Evolutionary conservation across 2,329 filamentous ascomycete species (phyloP), one percentile per base, ranked within the genome.

Genomic region (Colletotrichum lupini): DNA sequence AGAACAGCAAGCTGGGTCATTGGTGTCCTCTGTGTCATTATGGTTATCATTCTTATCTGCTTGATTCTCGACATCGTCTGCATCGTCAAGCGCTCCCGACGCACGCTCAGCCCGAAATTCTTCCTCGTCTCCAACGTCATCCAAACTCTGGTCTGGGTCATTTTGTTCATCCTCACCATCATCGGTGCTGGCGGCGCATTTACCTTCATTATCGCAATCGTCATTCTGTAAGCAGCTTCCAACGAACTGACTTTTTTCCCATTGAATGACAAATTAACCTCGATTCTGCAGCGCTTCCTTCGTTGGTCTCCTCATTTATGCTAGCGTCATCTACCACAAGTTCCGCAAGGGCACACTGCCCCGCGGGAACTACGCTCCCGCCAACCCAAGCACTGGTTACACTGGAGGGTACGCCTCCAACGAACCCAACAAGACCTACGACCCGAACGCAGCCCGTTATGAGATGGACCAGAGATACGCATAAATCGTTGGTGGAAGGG

Each of bases 261-360:
- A 16, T 2, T 11, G 24, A 7, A 32, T 32, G 62, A 5, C 24
- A 2, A 28, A 28, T 52, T 74, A 6, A 71, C 37, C 26, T 49
- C 19, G 1, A 1, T 30, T 32, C 5, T 8, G 4, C 9, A 82
- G 81, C 16, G 74, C 80, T 30, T 79, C 80, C 67, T 82, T 81
- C 74, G 28, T 81, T 32, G 80, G 79, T 28, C 75, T 82, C 16
- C 78, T 82, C 66, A 76, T 81, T 60, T 82, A 82, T 74, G 77
- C 80, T 26, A 60, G 72, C 60, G 64, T 82, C 65, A 74, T 82
- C 68, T 82, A 74, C 77, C 79, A 81, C 75, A 74, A 37, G 55
- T 59, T 72, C 52, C 66, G 73, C 59, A 75, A 70, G 63, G 73
- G 74, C 14, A 68, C 72, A 14, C 49, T 75, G 22, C 60, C 42